Conservation (phyloP, 495 filamentous ascomycete species). For the Letharia lupina region DNA sequence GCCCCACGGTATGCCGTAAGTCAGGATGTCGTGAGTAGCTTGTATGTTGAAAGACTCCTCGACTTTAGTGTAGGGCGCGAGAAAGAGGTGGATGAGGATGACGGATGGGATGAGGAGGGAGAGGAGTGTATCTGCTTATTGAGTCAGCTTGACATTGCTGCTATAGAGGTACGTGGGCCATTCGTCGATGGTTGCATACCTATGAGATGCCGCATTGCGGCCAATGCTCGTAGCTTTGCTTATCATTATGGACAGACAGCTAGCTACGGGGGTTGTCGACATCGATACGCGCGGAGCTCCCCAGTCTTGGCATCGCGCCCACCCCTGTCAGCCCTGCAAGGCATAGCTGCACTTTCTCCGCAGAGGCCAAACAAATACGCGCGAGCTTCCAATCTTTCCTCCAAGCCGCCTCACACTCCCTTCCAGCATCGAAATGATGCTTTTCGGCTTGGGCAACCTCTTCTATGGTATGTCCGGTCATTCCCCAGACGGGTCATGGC, state of each 20-base stretch:
- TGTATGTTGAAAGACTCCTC: constrained; percentile 99
- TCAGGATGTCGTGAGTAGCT: constrained; percentile 81
- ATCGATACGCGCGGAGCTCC: neutral
- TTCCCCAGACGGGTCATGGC: constrained; percentile 7
- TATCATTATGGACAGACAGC: neutral
- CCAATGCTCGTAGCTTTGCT: neutral
- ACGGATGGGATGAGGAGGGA: constrained; percentile 53
- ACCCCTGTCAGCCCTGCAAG: constrained; percentile 19
- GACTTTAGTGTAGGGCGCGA: constrained; percentile 93
- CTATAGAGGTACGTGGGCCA: neutral
- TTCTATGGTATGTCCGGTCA: constrained; percentile 49
- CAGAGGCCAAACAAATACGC: neutral
- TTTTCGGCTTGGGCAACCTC: constrained; percentile 64
- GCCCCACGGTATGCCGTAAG: constrained; percentile 60
- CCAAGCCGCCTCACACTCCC: neutral
- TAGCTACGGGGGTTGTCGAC: neutral
- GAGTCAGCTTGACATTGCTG: constrained; percentile 9
- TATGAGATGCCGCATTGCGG: constrained; percentile 20
- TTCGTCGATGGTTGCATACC: constrained; percentile 4
- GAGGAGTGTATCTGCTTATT: constrained; percentile 39
- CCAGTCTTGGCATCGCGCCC: neutral
- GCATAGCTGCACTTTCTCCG: constrained; percentile 16
- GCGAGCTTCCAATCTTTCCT: neutral
- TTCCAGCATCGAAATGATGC: constrained; percentile 44
- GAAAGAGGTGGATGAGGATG: constrained; percentile 65